These are phyloP conservation scores for Skeletonema menzelii DNA, from an alignment of 108 stramenopile species.

Conservation along the genomic window DNA sequence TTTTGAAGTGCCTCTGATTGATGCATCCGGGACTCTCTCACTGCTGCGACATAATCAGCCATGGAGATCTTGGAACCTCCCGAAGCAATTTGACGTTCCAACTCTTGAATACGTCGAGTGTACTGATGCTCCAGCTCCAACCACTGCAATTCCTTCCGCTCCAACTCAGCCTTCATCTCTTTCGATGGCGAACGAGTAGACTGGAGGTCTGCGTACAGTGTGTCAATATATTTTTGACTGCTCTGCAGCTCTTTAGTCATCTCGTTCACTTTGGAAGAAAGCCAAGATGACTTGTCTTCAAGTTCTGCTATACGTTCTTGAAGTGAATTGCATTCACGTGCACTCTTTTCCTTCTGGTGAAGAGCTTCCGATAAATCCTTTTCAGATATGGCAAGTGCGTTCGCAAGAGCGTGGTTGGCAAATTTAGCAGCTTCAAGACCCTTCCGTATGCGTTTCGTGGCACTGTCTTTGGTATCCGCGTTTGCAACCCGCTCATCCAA, in stretches of 20 bases:
- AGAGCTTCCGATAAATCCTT: not conserved
- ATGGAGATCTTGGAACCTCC: too few species aligned
- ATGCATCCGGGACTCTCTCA: too few species aligned
- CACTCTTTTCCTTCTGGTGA: not conserved
- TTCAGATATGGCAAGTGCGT: not conserved
- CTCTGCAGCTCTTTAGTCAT: not conserved
- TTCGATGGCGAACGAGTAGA: too few species aligned
- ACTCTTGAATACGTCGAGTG: too few species aligned
- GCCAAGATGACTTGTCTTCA: not conserved
- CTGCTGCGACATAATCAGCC: too few species aligned
- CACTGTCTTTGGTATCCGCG: not conserved
- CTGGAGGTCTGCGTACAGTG: too few species aligned
- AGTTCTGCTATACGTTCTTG: not conserved
- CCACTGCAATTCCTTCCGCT: too few species aligned
- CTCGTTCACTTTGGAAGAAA: not conserved
- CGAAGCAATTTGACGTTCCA: too few species aligned
- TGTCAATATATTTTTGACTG: too few species aligned
- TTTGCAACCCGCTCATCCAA: not conserved
- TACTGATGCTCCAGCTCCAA: too few species aligned
- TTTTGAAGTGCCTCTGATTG: not conserved
- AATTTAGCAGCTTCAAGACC: not conserved
- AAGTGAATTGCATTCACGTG: not conserved
- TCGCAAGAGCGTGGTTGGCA: not conserved
- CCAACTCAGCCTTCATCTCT: too few species aligned
- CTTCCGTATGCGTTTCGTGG: not conserved